phyloP scores from a whole-genome alignment of 2,329 filamentous ascomycete genomes.

The Colletotrichum cordylinicola region DNA sequence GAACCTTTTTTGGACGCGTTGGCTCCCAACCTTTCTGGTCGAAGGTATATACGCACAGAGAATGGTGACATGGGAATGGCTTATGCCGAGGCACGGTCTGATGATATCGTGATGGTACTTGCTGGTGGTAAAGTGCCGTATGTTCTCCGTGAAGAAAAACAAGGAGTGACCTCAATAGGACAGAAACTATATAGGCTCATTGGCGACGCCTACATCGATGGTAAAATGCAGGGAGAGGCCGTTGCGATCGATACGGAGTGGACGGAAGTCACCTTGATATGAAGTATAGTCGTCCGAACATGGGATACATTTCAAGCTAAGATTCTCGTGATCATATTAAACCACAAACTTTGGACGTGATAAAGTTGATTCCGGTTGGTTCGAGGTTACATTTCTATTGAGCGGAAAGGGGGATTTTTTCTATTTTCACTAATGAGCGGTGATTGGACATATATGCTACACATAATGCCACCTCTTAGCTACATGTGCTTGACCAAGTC shows the following conservation, averaged over 20 bases:
- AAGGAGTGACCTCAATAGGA: background rate
- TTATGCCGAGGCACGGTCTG: background rate
- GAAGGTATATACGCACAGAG: background rate
- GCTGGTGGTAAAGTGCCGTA: background rate
- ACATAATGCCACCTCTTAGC: background rate
- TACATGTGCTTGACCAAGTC: background rate
- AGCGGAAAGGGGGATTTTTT: background rate
- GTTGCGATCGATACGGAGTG: rapidly evolving
- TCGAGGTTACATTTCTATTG: no score
- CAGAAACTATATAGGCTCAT: background rate
- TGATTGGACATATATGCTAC: background rate
- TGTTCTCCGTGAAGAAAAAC: background rate
- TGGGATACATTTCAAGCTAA: no score
- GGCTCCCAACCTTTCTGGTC: background rate
- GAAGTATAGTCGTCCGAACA: no score
- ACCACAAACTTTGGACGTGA: no score
- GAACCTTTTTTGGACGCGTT: background rate
- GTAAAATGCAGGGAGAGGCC: background rate
- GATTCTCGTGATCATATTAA: no score
- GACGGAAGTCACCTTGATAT: background rate
- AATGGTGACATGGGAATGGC: background rate
- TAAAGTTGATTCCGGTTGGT: no score
- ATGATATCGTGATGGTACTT: background rate
- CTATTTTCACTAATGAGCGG: background rate
- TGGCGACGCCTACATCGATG: background rate